Conservation (phyloP, 371 early-diverging fungal genomes). For the Syncephalastrum monosporum region DNA sequence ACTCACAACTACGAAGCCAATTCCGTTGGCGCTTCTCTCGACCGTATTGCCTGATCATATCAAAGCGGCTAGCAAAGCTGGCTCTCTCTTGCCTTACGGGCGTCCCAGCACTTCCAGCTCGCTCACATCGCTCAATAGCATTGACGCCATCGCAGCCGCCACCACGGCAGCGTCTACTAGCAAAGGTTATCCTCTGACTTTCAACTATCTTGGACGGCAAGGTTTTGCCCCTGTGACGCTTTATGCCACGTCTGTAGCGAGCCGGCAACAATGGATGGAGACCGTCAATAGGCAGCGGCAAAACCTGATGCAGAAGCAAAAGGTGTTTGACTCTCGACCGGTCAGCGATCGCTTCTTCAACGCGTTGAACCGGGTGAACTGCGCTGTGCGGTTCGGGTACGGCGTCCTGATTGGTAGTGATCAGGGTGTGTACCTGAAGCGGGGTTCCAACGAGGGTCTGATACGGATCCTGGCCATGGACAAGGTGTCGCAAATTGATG, state of each 20-base stretch:
- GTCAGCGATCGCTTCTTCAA: slow-evolving; percentile 26
- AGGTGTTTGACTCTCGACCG: slow-evolving; percentile 58
- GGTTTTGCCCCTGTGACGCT: slow-evolving; percentile 65
- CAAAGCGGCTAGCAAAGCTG: slow-evolving; percentile 20
- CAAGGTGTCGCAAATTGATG: slow-evolving; percentile 77
- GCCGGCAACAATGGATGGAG: slow-evolving; percentile 80
- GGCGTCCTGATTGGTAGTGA: slow-evolving; percentile 29
- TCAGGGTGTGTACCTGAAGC: slow-evolving; percentile 47
- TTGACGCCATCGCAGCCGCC: slow-evolving; percentile 9
- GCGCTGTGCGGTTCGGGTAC: slow-evolving; percentile 25
- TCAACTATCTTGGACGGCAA: slow-evolving; percentile 74
- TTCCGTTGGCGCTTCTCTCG: slow-evolving; percentile 73
- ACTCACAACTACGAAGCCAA: slow-evolving; percentile 45
- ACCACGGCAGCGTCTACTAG: slow-evolving; percentile 10
- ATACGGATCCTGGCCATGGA: slow-evolving; percentile 65
- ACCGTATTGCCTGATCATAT: slow-evolving; percentile 50
- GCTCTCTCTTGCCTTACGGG: slow-evolving; percentile 38
- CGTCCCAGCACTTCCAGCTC: slow-evolving; percentile 25
- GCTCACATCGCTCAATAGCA: slow-evolving; percentile 14
- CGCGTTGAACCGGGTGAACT: slow-evolving; percentile 27
- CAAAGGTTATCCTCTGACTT: slow-evolving; percentile 59
- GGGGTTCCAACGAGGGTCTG: slow-evolving; percentile 24
- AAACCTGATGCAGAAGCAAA: slow-evolving; percentile 49
- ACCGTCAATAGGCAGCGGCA: slow-evolving; percentile 73
- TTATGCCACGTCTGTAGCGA: slow-evolving; percentile 69